Evolutionary conservation across 78 protist species (phyloP), one percentile per base, ranked within the genome.

Genomic region (Chrysochromulina parva): DNA sequence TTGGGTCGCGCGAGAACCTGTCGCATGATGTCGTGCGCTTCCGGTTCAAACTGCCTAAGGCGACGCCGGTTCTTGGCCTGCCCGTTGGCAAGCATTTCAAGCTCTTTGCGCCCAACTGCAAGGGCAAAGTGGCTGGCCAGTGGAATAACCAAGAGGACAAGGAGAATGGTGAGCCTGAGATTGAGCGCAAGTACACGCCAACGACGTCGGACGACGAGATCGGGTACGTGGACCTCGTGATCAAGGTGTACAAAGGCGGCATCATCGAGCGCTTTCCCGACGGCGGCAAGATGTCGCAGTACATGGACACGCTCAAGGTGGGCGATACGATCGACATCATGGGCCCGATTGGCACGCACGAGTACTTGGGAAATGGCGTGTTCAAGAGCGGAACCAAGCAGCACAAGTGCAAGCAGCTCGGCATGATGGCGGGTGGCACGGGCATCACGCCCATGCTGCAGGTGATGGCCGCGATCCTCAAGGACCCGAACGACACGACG

Each of bases 371-470:
- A 47, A 0, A 11, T n/a, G 92, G 93, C 74, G 6, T 0, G 19
- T 19, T 59, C 88, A 66, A 4, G 50, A 16, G 22, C 60, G 67
- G 50, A 53, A 24, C 13, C 20, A 88, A 88, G 91, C 52, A 47
- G 50, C 4, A 4, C 52, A 1, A 20, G 26, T 66, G 67, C 20
- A 53, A 78, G 76, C 16, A 11, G 60, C 0, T 95, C 54, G 95
- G 90, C 47, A 91, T 95, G 95, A 59, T 95, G 22, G 92, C 94
- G 0, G 96, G 96, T 26, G 96, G 96, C 53, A 86, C 96, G 11
- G 96, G 96, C 47, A 90, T 95, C 91, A 95, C 96, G 4, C 73
- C 78, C 19, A 85, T 85, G 73, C 89, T 85, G 57, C 86, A 78
- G 86, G 78, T 91, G 50, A 81, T 94, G 48, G 26, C 19, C 0